Conservation (phyloP, 2,329 filamentous ascomycete genomes). For the Xylariaceae sp. region DNA sequence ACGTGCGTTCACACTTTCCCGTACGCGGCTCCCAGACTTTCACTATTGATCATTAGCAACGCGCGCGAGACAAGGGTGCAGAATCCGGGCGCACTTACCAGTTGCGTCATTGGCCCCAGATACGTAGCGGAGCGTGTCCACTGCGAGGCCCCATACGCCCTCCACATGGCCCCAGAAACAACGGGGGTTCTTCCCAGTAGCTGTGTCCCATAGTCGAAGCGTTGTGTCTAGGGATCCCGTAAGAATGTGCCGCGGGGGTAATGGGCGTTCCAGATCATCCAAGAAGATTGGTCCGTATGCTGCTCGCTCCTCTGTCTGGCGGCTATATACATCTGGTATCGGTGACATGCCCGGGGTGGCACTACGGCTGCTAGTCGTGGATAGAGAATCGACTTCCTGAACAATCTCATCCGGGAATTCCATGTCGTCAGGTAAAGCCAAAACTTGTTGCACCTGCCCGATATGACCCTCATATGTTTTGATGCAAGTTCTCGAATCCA, state of each 20-base stretch:
- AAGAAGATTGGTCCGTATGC: conserved; percentile 60
- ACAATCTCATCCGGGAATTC: conserved; percentile 69
- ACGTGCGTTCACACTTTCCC: conserved; percentile 86
- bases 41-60: conserved; percentile 42
- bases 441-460: conserved; percentile 88
- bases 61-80: background rate
- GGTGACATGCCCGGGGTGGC: conserved; percentile 33
- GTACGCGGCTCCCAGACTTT: conserved; percentile 92
- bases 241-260: conserved; percentile 85
- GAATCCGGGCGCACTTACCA: conserved; percentile 8
- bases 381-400: conserved; percentile 50
- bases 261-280: conserved; percentile 54
- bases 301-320: conserved; percentile 42
- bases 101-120: conserved; percentile 88
- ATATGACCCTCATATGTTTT: conserved; percentile 80
- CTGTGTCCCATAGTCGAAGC: conserved; percentile 87
- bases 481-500: conserved; percentile 77
- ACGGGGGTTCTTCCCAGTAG: conserved; percentile 72
- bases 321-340: conserved; percentile 20
- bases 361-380: conserved; percentile 44
- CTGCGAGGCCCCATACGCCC: conserved; percentile 88
- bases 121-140: conserved; percentile 81
- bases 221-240: conserved; percentile 89
- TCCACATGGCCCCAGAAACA: conserved; percentile 97
- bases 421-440: conserved; percentile 79